Evolutionary conservation across 768 basidiomycete species (phyloP).

Genomic region (Lactifluus rugatus): DNA sequence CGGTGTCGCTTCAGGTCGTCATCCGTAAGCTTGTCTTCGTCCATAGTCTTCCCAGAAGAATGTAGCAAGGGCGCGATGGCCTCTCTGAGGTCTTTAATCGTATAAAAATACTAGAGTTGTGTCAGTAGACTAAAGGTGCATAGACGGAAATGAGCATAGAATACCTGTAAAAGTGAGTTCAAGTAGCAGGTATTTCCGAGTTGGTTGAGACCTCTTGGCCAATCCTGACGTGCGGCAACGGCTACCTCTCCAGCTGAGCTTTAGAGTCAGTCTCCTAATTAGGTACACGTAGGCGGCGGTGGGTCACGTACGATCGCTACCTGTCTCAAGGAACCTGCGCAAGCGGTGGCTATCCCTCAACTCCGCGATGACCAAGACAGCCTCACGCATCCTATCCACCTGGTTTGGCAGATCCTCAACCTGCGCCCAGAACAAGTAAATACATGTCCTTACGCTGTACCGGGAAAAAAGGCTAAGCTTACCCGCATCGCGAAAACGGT

Average conservation of each 20-base stretch:
- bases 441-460: constrained; percentile 1
- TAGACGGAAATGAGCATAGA: constrained; percentile 1
- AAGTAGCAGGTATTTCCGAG: constrained; percentile 84
- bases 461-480: constrained; percentile 21
- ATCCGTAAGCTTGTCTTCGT: constrained; percentile 64
- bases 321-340: constrained; percentile 52
- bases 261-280: not conserved
- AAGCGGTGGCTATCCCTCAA: constrained; percentile 63
- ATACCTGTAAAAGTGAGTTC: constrained; percentile 67
- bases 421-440: constrained; percentile 29
- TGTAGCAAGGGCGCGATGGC: constrained; percentile 56
- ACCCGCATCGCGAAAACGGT: constrained; percentile 67
- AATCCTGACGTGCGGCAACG: constrained; percentile 44
- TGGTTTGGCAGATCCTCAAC: constrained; percentile 63
- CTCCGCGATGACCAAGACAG: constrained; percentile 65
- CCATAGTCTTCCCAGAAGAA: constrained; percentile 43
- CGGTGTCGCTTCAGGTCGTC: constrained; percentile 76
- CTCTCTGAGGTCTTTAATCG: constrained; percentile 82
- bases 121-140: not conserved
- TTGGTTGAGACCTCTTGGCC: constrained; percentile 82
- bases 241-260: constrained; percentile 54
- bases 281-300: not conserved
- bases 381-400: constrained; percentile 61
- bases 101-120: constrained; percentile 77
- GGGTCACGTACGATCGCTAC: constrained; percentile 59